Conservation (phyloP, 1,284 basidiomycete genomes). For the Rhodotorula sp. region DNA sequence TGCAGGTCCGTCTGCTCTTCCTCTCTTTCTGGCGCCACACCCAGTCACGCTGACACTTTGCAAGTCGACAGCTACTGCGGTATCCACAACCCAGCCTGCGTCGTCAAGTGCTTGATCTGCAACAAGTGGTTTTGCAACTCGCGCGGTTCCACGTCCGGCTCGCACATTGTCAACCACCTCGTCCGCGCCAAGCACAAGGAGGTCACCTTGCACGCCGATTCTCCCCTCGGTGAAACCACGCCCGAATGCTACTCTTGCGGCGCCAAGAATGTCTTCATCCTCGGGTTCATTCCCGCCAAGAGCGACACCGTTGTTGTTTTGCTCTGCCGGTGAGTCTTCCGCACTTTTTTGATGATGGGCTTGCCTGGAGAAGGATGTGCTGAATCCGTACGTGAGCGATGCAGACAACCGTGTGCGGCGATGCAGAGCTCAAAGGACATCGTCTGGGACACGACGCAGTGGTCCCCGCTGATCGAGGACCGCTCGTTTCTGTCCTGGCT, state of each 20-base stretch:
- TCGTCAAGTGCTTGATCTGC: slow-evolving; percentile 94
- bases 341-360: slow-evolving; percentile 3
- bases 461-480: slow-evolving; percentile 98
- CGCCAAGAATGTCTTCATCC: slow-evolving; percentile 99
- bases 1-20: slow-evolving; percentile 70
- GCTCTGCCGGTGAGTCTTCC: slow-evolving; percentile 75
- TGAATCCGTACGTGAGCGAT: neutral
- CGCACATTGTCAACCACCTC: slow-evolving; percentile 98
- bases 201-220: slow-evolving; percentile 91
- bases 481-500: slow-evolving; percentile 98
- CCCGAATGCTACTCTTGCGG: slow-evolving; percentile 97
- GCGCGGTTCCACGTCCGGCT: slow-evolving; percentile 95
- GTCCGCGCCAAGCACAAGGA: slow-evolving; percentile 99
- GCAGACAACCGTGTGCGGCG: slow-evolving; percentile 92
- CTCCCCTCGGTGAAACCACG: slow-evolving; percentile 91
- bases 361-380: neutral
- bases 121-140: slow-evolving; percentile 99
- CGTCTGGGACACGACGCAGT: slow-evolving; percentile 95
- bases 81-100: slow-evolving; percentile 95
- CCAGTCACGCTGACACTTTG: neutral
- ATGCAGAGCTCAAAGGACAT: slow-evolving; percentile 86
- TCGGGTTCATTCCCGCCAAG: slow-evolving; percentile 99
- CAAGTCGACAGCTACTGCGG: slow-evolving; percentile 78
- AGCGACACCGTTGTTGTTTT: slow-evolving; percentile 98
- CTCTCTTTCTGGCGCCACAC: neutral